Evolutionary conservation across 2,329 filamentous ascomycete genomes (phyloP).

Genomic region (Mycogone perniciosa): DNA sequence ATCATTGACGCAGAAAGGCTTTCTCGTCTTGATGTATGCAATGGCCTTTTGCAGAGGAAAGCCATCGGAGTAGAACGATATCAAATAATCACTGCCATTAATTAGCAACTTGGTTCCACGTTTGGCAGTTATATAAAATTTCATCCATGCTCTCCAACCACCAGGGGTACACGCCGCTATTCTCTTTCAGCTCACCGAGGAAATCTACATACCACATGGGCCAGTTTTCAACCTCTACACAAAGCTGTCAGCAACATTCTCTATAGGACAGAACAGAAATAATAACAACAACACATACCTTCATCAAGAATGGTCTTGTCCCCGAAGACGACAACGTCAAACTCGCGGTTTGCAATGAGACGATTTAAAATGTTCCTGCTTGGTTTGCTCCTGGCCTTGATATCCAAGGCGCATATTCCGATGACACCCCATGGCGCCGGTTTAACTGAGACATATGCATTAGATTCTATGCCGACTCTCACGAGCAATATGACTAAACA

Average conservation of each 20-base stretch:
- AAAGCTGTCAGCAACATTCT: slow-evolving; percentile 9
- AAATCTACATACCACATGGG: slow-evolving; percentile 62
- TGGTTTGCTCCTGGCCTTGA: slow-evolving; percentile 94
- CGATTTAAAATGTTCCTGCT: slow-evolving; percentile 94
- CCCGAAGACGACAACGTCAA: slow-evolving; percentile 95
- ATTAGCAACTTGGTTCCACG: slow-evolving; percentile 13
- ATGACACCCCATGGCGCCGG: slow-evolving; percentile 62
- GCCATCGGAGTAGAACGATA: slow-evolving; percentile 97
- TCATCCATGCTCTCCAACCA: slow-evolving; percentile 11
- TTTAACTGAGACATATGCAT: slow-evolving; percentile 34
- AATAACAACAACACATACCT: slow-evolving; percentile 39
- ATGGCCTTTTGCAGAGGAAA: slow-evolving; percentile 97
- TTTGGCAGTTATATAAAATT: neutral
- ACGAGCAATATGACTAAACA: neutral
- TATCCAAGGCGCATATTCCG: slow-evolving; percentile 89
- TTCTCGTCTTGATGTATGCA: slow-evolving; percentile 84
- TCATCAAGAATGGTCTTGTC: slow-evolving; percentile 98
- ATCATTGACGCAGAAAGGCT: slow-evolving; percentile 97
- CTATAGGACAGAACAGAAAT: neutral
- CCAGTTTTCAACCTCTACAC: slow-evolving; percentile 81
- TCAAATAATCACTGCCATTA: slow-evolving; percentile 68
- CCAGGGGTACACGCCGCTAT: slow-evolving; percentile 21
- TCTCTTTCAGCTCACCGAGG: slow-evolving; percentile 31
- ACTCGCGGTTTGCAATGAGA: slow-evolving; percentile 82
- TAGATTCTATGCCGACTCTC: slow-evolving; percentile 1